Evolutionary conservation across 176 grass and related monocot genomes (phyloP).

Genomic region (Ampelocalamus luodianensis): DNA sequence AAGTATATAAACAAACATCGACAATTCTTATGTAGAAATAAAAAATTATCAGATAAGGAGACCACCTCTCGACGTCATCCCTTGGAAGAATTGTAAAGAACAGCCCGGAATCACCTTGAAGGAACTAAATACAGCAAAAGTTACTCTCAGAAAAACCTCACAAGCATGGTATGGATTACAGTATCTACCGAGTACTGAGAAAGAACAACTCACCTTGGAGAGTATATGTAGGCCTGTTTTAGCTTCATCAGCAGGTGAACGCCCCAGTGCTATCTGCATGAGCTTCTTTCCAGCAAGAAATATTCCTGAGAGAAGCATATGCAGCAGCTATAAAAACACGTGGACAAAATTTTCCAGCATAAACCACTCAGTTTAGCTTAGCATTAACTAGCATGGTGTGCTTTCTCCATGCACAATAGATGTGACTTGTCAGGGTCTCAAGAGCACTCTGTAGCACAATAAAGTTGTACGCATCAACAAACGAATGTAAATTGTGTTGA

Average conservation of each 20-base stretch:
- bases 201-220: slow-evolving; percentile 60
- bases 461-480: background rate
- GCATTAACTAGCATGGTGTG: background rate
- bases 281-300: slow-evolving; percentile 98
- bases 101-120: slow-evolving; percentile 76
- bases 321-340: background rate
- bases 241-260: slow-evolving; percentile 76
- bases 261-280: slow-evolving; percentile 87
- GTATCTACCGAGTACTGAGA: background rate
- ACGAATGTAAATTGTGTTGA: background rate
- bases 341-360: background rate
- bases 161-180: background rate
- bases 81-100: slow-evolving; percentile 78
- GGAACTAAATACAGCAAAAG: slow-evolving; percentile 49
- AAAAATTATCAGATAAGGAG: background rate
- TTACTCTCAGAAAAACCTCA: slow-evolving; percentile 31
- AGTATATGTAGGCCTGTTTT: slow-evolving; percentile 76
- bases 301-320: slow-evolving; percentile 58
- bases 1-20: background rate
- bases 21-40: background rate
- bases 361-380: background rate
- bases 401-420: background rate
- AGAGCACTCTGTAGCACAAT: background rate
- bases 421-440: background rate
- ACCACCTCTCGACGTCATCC: slow-evolving; percentile 87